Conservation (phyloP, 768 basidiomycete genomes). For the Tephrocybe sp. region DNA sequence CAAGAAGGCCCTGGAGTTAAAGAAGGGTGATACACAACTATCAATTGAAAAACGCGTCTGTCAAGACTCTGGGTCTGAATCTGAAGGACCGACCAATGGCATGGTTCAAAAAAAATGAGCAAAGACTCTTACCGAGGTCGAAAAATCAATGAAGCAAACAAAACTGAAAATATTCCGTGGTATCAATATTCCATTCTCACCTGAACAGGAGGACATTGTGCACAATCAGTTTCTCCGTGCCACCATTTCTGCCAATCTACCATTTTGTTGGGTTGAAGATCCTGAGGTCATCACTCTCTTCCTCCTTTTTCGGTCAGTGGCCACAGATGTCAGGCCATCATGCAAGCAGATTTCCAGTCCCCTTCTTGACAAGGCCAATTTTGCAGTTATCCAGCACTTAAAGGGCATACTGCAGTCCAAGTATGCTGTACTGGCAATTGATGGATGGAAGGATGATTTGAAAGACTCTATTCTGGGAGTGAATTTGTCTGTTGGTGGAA, state of each 20-base stretch:
- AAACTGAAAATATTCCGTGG: constrained; percentile 23
- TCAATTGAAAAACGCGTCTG: no score
- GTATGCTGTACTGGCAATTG: constrained; percentile 17
- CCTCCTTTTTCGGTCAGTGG: constrained; percentile 23
- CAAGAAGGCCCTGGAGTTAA: no score
- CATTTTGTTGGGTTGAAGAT: constrained; percentile 16
- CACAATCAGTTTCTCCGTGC: constrained; percentile 22
- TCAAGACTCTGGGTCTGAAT: no score
- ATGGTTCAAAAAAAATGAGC: constrained; percentile 1
- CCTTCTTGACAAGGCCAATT: constrained; percentile 21
- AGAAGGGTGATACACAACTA: no score
- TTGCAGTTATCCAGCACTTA: constrained; percentile 11
- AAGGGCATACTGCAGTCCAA: constrained; percentile 8
- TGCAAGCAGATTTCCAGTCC: constrained; percentile 16
- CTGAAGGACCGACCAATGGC: no score
- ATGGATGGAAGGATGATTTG: constrained; percentile 27
- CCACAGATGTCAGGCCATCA: constrained; percentile 19
- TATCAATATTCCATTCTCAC: constrained; percentile 23
- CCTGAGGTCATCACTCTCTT: constrained; percentile 25
- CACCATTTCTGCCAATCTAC: constrained; percentile 26
- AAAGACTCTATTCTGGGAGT: constrained; percentile 22
- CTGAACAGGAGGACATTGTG: constrained; percentile 15
- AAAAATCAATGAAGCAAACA: constrained; percentile 17
- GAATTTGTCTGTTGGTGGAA: constrained; percentile 18
- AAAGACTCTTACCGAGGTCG: constrained; percentile 17